Evolutionary conservation across 139 green algal species (phyloP).

Genomic region (Chlorella sp.): DNA sequence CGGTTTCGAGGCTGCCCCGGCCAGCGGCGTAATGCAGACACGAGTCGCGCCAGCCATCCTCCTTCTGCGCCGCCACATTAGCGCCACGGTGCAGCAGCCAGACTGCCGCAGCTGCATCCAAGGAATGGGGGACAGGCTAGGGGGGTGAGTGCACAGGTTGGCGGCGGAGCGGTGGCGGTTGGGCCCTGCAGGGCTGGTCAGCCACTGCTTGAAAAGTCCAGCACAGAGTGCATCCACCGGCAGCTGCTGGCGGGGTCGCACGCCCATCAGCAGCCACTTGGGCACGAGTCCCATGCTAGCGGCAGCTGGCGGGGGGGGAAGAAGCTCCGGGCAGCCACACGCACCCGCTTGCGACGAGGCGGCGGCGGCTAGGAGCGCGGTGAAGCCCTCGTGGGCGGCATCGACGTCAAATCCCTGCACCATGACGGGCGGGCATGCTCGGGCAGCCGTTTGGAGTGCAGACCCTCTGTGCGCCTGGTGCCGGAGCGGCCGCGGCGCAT

Average conservation of each 20-base stretch:
- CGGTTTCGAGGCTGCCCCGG: neutral
- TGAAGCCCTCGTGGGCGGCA: too few relatives aligned
- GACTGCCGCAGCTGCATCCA: neutral
- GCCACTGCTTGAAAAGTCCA: too few relatives aligned
- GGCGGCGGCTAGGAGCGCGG: too few relatives aligned
- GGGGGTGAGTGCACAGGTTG: neutral
- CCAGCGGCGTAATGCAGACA: constrained; percentile 29
- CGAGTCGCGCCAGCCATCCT: constrained; percentile 28
- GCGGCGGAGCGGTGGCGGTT: neutral
- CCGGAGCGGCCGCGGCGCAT: neutral
- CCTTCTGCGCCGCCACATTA: neutral
- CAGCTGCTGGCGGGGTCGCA: neutral
- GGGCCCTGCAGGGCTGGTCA: too few relatives aligned
- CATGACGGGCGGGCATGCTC: too few relatives aligned
- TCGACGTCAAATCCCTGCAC: too few relatives aligned
- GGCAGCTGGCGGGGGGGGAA: too few relatives aligned
- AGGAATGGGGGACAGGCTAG: neutral
- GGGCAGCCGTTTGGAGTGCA: neutral
- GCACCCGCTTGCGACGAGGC: too few relatives aligned
- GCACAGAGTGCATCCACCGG: neutral
- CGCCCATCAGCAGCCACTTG: too few relatives aligned
- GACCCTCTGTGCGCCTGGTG: too few relatives aligned
- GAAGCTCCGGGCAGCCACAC: too few relatives aligned
- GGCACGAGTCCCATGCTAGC: too few relatives aligned
- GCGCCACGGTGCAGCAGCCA: constrained; percentile 31